phyloP scores from a whole-genome alignment of 768 basidiomycete genomes.

The Suillus luteus region DNA sequence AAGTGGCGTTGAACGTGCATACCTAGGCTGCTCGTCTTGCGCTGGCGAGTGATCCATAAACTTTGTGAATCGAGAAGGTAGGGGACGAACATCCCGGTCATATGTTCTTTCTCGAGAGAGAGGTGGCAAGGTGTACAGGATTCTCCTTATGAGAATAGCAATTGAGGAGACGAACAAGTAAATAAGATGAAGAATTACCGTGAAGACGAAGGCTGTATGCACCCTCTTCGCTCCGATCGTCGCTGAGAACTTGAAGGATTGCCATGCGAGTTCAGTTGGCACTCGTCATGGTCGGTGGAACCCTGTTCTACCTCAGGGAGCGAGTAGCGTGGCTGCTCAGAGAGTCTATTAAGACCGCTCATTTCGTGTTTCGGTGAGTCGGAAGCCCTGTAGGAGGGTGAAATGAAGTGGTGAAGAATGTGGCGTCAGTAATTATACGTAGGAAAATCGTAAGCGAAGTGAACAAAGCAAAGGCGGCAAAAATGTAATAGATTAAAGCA shows the following conservation, averaged over 20 bases:
- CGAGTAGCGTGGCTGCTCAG: constrained; percentile 12
- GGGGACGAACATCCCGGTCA: constrained; percentile 36
- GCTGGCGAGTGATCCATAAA: constrained; percentile 20
- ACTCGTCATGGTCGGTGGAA: constrained; percentile 27
- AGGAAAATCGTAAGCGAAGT: constrained; percentile 26
- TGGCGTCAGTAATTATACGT: constrained; percentile 34
- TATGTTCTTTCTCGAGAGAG: constrained; percentile 33
- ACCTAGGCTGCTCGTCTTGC: constrained; percentile 30
- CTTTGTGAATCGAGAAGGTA: constrained; percentile 35
- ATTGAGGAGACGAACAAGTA: neutral
- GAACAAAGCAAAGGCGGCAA: constrained; percentile 15
- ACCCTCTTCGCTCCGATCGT: constrained; percentile 26
- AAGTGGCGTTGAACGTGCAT: constrained; percentile 12
- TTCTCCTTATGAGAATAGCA: neutral
- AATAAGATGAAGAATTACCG: constrained; percentile 3
- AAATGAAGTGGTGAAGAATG: constrained; percentile 28
- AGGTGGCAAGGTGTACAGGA: constrained; percentile 36
- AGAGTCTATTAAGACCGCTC: constrained; percentile 16
- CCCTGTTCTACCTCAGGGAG: constrained; percentile 17
- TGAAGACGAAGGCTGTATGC: constrained; percentile 20
- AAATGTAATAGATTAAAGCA: constrained; percentile 7
- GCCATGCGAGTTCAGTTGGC: constrained; percentile 13
- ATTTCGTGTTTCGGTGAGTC: constrained; percentile 31
- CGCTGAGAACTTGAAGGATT: constrained; percentile 11
- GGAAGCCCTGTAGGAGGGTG: constrained; percentile 29